Conservation (phyloP, 2,329 filamentous ascomycete species). For the Penicillium occitanis region DNA sequence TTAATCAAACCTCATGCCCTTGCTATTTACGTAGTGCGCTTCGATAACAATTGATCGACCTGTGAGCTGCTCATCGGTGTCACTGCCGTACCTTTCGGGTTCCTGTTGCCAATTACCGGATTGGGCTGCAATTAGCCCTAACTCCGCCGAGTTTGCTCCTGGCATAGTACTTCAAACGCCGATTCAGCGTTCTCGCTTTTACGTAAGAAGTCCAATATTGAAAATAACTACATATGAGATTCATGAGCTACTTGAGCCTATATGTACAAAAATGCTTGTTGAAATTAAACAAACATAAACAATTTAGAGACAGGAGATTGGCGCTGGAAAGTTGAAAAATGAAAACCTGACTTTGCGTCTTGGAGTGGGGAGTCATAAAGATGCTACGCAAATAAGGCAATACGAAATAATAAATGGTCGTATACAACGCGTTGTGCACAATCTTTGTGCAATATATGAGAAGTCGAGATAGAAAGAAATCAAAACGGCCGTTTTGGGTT, state of each 20-base stretch:
- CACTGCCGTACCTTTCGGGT: neutral
- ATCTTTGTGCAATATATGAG: neutral
- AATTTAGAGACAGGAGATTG: neutral
- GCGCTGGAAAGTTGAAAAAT: neutral
- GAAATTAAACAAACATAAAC: neutral
- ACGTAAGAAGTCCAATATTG: neutral
- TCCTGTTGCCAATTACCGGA: neutral
- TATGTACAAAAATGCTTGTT: neutral
- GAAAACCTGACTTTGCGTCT: conserved; percentile 8
- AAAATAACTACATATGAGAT: neutral
- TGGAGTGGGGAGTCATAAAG: conserved; percentile 14
- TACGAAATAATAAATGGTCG: neutral
- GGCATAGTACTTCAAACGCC: neutral
- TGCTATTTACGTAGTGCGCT: neutral
- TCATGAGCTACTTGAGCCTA: neutral
- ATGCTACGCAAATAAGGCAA: neutral
- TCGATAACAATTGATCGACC: neutral
- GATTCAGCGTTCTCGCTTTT: neutral
- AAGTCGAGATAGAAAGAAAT: neutral
- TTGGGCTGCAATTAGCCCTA: neutral
- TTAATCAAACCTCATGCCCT: neutral
- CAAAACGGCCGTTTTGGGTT: neutral
- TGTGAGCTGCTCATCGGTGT: neutral
- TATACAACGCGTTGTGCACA: neutral
- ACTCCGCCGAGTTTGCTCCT: neutral